Conservation (phyloP, 495 filamentous ascomycete genomes). For the Acidomyces sp. region DNA sequence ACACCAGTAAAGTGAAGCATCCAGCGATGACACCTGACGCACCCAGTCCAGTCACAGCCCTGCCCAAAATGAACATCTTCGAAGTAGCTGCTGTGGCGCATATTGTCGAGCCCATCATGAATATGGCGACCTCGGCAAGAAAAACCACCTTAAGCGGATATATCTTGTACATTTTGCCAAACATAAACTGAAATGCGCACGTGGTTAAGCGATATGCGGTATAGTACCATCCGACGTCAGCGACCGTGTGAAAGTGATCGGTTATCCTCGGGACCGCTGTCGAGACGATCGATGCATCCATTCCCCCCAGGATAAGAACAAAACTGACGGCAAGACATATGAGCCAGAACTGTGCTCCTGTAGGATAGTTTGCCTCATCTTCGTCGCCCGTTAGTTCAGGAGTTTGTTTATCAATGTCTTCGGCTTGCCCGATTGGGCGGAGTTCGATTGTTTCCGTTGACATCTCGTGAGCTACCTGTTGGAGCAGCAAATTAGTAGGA, state of each 20-base stretch:
- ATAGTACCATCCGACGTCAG: slow-evolving; percentile 11
- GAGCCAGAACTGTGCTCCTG: slow-evolving; percentile 3
- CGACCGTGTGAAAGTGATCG: slow-evolving; percentile 16
- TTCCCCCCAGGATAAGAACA: slow-evolving; percentile 4
- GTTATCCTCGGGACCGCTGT: slow-evolving; percentile 15
- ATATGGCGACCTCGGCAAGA: slow-evolving; percentile 2
- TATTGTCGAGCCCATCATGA: slow-evolving; percentile 6
- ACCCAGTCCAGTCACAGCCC: slow-evolving; percentile 12
- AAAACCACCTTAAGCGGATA: slow-evolving; percentile 15
- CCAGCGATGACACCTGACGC: slow-evolving; percentile 25
- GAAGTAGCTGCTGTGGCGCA: slow-evolving; percentile 10
- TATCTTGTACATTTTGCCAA: slow-evolving; percentile 19
- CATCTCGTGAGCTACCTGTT: too few species aligned
- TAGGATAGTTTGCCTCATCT: slow-evolving; percentile 10
- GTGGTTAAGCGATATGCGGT: slow-evolving; percentile 10
- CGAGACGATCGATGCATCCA: slow-evolving; percentile 12
- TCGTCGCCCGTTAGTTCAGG: too few species aligned
- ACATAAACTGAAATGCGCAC: slow-evolving; percentile 19
- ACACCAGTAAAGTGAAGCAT: slow-evolving; percentile 18
- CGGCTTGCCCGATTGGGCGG: too few species aligned
- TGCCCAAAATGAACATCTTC: slow-evolving; percentile 8
- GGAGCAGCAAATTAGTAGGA: too few species aligned
- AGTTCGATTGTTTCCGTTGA: too few species aligned
- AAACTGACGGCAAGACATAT: not conserved
- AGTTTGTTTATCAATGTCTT: too few species aligned